Evolutionary conservation across 2,329 filamentous ascomycete species (phyloP), one percentile per base, ranked within the genome.

Genomic region (Colletotrichum nymphaeae): DNA sequence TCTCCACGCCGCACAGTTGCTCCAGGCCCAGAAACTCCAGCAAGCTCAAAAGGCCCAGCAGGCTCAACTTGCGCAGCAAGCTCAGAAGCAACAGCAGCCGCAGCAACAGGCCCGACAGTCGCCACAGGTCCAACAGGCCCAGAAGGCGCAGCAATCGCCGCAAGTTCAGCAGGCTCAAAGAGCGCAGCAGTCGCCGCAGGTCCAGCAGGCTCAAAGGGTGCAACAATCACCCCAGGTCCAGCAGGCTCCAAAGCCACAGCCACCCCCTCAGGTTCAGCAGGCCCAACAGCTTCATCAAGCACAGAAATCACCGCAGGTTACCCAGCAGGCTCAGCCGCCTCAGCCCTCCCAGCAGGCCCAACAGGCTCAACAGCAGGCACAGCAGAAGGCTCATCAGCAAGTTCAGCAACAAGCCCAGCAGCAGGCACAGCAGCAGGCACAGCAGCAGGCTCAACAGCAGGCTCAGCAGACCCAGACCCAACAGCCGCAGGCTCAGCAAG

Each of bases 41-140:
- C 78, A 80, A 59, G 63, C 67, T 69, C 46, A 49, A 22, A n/a
- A 49, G 19, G 67, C 59, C 11, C 77, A 75, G 2, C 79, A 80
- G 24, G 76, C 76, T 22, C 77, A 77, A 74, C 78, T 73, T 57
- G 81, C 78, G 28, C 81, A 77, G 76, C 75, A 62, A 72, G 78
- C 70, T 52, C 75, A 73, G 37, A 78, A 80, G 16, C 67, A 53
- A 26, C 56, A 30, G n/a, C 62, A 62, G 46, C 78, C 77, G 12
- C 73, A 78, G 52, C 78, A 78, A 19, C 77, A 80, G 65, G 73
- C 72, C 32, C 82, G 82, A 46, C 81, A 82, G 72, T 78, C 78
- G 35, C 24, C 70, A 46, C 72, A 57, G 42, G 42, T 49, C n/a
- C 74, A 60, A 60, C 35, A 69, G 46, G 42, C 24, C 14, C 59